phyloP scores from a whole-genome alignment of 2,329 filamentous ascomycete genomes.

The Ceratocystis cubensis region DNA sequence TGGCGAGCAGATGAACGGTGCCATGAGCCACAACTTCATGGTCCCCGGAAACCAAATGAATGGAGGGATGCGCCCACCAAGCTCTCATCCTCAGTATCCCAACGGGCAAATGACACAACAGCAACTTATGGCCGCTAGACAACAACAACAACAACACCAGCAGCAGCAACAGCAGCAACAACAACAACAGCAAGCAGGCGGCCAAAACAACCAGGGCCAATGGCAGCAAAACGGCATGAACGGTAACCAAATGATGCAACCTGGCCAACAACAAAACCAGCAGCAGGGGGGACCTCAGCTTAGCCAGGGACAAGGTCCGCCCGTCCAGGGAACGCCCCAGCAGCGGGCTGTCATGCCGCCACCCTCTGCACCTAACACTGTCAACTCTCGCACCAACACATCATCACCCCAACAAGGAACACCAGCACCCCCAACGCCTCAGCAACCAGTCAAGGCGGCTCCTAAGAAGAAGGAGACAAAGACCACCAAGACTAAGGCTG shows the following conservation, averaged over 20 bases:
- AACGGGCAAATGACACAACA: conserved; percentile 47
- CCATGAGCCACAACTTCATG: conserved; percentile 46
- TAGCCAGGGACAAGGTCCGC: conserved; percentile 32
- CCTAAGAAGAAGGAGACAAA: conserved; percentile 67
- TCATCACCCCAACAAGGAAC: conserved; percentile 52
- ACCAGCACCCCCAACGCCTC: conserved; percentile 59
- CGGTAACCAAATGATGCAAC: conserved; percentile 31
- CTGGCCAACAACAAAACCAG: conserved; percentile 28
- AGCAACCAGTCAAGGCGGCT: conserved; percentile 57
- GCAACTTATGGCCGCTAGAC: conserved; percentile 45
- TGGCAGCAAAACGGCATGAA: conserved; percentile 35
- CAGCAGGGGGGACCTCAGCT: conserved; percentile 25
- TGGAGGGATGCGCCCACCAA: conserved; percentile 52
- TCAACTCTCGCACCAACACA: conserved; percentile 42
- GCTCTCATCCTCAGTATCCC: conserved; percentile 49
- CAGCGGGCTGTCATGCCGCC: conserved; percentile 54
- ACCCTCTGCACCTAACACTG: conserved; percentile 46
- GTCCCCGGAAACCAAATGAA: conserved; percentile 44
- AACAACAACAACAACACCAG: conserved; percentile 26
- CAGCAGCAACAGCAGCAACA: conserved; percentile 24
- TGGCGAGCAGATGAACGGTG: conserved; percentile 44
- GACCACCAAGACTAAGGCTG: conserved; percentile 51
- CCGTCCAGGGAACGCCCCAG: conserved; percentile 57
- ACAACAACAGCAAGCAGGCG: conserved; percentile 29
- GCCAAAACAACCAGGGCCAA: conserved; percentile 27